Evolutionary conservation across 2,329 filamentous ascomycete genomes (phyloP), one percentile per base, ranked within the genome.

Genomic region (Epichloe coenophiala): DNA sequence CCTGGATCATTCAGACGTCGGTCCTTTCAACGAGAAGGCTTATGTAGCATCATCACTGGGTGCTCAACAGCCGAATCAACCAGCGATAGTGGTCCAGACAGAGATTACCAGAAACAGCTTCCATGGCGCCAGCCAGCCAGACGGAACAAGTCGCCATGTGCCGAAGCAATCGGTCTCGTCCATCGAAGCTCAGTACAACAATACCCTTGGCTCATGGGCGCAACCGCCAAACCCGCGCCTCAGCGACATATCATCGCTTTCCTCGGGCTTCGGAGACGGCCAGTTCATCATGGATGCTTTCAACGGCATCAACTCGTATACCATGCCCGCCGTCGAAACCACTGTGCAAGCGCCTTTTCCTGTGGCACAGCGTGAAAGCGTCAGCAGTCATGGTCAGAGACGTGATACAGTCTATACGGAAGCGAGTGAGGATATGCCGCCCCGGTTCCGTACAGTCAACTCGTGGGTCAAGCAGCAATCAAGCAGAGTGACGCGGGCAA

Each of bases 381-480:
- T 49, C 23, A 46, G 57, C 36, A 47, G 47, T 4, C 31, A 40
- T 11, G 47, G 46, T 15, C 47, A 46, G 36, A 38, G 51, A 12
- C 68, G 76, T 33, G 75, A 78, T 43, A 79, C 76, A 0, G 63
- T 75, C 2, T 77, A 73, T 56, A 79, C 77, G 0, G 66, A 71
- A 47, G 68, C 71, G 4, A 78, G 74, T 47, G 72, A 80, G 36
- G 77, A 81, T 53, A 62, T 65, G 43, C 72, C 76, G 5, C 69
- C 76, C 13, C 72, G 74, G 4, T 84, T 82, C 61, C 72, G 77
- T 37, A 74, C 70, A 6, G 70, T 84, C 51, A 72, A 70, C 51
- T 81, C 78, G 33, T 85, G 81, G 81, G 80, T 85, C 2, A 74
- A 74, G 56, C 79, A 84, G 59, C 81, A 84, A 62, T 74, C 74